Evolutionary conservation across 2,329 filamentous ascomycete species (phyloP), one percentile per base, ranked within the genome.

Genomic region (Fusarium sp.): DNA sequence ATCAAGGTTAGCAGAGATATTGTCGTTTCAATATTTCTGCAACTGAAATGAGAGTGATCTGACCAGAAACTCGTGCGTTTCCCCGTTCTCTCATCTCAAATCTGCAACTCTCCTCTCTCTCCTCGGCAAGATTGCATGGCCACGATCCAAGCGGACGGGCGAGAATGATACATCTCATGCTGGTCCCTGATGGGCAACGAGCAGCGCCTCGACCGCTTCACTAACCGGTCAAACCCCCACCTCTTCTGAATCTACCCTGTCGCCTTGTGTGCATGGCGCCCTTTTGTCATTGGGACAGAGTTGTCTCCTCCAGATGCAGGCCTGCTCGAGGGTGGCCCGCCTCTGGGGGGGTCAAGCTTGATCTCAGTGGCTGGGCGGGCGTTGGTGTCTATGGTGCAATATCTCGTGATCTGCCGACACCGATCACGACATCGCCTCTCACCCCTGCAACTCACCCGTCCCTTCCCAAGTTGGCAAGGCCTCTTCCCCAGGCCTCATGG

Each of bases 361-460:
- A 65, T 74, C 62, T 72, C 68, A 76, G 64, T 76, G 70, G 69
- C 67, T 67, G 64, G 60, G 64, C 80, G 79, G 81, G 82, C 2
- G 84, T 82, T 83, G 77, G 77, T 72, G 76, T 73, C 78, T 82
- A 88, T 88, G 85, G 83, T 85, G 86, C 85, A 83, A 89, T 88
- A 85, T 78, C 86, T 82, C 85, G 85, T 87, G 86, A 88, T 83
- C 80, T 81, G 64, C 71, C 67, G 64, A 56, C 54, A 65, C 64
- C 65, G 67, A 75, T 75, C 73, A 75, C 73, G 73, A 75, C 73
- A 75, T 75, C 64, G 61, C 56, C 38, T 31, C 50, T 25, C 58
- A 69, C 57, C 73, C 73, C 70, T 73, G 70, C 62, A 58, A 66
- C 67, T 62, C 56, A 61, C 65, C 50, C 57, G 63, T 64, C 70